These are phyloP conservation scores for Brassica juncea DNA, from an alignment of 345 rosid genomes.

Conservation along the genomic window DNA sequence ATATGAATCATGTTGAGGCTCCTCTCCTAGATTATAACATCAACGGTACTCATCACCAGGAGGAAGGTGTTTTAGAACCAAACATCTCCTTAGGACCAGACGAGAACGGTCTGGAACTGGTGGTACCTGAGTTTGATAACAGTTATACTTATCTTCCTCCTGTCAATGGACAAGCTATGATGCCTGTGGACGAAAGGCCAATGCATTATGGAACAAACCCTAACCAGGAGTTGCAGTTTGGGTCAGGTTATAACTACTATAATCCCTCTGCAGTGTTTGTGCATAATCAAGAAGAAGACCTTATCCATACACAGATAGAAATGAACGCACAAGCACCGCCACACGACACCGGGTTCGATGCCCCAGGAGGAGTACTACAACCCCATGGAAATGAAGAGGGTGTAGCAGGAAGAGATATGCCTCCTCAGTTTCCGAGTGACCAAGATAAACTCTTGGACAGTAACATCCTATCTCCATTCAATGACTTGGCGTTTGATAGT, in stretches of 20 bases:
- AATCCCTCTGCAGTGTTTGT: conserved; percentile 52
- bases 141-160: conserved; percentile 52
- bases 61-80: conserved; percentile 43
- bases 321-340: conserved; percentile 37
- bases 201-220: conserved; percentile 52
- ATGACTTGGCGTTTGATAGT: conserved; percentile 50
- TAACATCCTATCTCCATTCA: conserved; percentile 58
- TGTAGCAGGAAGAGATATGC: conserved; percentile 44
- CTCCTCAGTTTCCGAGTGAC: conserved; percentile 50
- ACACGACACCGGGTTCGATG: conserved; percentile 42
- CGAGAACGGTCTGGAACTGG: conserved; percentile 48
- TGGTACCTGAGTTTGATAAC: conserved; percentile 46
- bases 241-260: conserved; percentile 48
- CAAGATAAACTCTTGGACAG: conserved; percentile 61
- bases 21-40: conserved; percentile 50
- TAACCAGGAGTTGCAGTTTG: conserved; percentile 51
- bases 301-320: conserved; percentile 46
- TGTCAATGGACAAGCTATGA: conserved; percentile 50
- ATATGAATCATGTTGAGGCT: conserved; percentile 53
- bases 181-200: conserved; percentile 60
- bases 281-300: conserved; percentile 44
- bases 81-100: conserved; percentile 37
- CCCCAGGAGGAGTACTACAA: conserved; percentile 41
- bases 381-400: conserved; percentile 48
- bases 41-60: conserved; percentile 37